phyloP scores from a whole-genome alignment of 2,329 filamentous ascomycete genomes.

The Zymoseptoria crescenta region DNA sequence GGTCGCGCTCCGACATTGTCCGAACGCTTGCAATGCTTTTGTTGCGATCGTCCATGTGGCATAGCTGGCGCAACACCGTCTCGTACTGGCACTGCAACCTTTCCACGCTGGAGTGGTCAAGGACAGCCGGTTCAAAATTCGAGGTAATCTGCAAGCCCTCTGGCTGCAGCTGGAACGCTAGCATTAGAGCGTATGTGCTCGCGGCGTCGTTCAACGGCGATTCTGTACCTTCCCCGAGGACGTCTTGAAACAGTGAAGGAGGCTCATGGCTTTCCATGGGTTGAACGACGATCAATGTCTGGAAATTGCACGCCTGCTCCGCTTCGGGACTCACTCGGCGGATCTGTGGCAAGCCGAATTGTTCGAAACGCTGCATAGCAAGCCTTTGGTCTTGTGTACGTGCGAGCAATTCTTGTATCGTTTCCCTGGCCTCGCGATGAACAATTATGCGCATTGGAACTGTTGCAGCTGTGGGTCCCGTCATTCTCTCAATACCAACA shows the following conservation, averaged over 20 bases:
- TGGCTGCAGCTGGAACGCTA: constrained; percentile 1
- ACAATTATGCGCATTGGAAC: constrained; percentile 31
- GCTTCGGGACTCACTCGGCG: constrained; percentile 43
- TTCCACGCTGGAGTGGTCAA: neutral
- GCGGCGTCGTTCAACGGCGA: neutral
- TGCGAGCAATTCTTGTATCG: neutral
- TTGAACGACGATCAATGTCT: constrained; percentile 8
- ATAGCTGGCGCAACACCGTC: constrained; percentile 4
- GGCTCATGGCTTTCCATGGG: neutral
- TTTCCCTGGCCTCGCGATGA: neutral
- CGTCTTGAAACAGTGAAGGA: neutral
- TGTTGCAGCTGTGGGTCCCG: constrained; percentile 33
- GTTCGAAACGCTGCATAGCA: constrained; percentile 19
- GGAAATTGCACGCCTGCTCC: constrained; percentile 42
- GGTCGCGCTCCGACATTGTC: neutral
- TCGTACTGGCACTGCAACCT: constrained; percentile 5
- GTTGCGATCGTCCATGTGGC: neutral
- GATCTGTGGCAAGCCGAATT: constrained; percentile 32
- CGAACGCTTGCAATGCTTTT: neutral
- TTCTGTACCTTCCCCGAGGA: neutral
- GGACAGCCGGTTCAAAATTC: constrained; percentile 3
- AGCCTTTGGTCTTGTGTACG: constrained; percentile 1
- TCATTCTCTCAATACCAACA: constrained; percentile 3
- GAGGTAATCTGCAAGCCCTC: neutral
- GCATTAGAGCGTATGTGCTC: constrained; percentile 8